Evolutionary conservation across 495 filamentous ascomycete species (phyloP).

Genomic region (Pyrenula massariospora): DNA sequence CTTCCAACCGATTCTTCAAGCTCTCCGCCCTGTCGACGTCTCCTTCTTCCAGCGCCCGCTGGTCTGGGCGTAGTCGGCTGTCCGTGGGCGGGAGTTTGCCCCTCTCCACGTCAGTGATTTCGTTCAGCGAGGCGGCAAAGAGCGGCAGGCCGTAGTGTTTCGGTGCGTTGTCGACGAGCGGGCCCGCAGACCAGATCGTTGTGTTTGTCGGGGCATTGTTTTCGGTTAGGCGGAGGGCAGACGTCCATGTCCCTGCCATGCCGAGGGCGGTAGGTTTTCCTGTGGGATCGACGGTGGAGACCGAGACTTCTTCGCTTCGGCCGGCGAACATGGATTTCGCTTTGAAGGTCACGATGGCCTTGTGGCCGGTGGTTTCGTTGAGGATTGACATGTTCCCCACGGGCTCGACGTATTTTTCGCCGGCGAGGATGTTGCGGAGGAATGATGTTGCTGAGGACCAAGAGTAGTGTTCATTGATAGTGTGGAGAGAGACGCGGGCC

Average conservation of each 20-base stretch:
- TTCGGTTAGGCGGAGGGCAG: slow-evolving; percentile 48
- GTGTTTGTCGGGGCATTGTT: slow-evolving; percentile 39
- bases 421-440: slow-evolving; percentile 90
- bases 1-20: slow-evolving; percentile 72
- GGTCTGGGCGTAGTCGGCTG: slow-evolving; percentile 76
- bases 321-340: slow-evolving; percentile 93
- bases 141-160: slow-evolving; percentile 76
- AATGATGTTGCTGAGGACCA: slow-evolving; percentile 81
- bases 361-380: slow-evolving; percentile 71
- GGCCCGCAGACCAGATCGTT: slow-evolving; percentile 67
- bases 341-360: slow-evolving; percentile 76
- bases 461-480: slow-evolving; percentile 63
- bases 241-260: slow-evolving; percentile 76
- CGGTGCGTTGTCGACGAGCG: slow-evolving; percentile 60
- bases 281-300: slow-evolving; percentile 54
- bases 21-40: slow-evolving; percentile 75
- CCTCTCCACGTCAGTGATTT: slow-evolving; percentile 71
- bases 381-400: slow-evolving; percentile 73
- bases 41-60: slow-evolving; percentile 73
- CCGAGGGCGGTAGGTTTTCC: slow-evolving; percentile 49
- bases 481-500: slow-evolving; percentile 60
- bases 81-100: slow-evolving; percentile 67
- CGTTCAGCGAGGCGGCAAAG: slow-evolving; percentile 80
- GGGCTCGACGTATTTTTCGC: slow-evolving; percentile 96
- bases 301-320: slow-evolving; percentile 76